Evolutionary conservation across 768 basidiomycete genomes (phyloP).

Genomic region (Mycena indigotica): DNA sequence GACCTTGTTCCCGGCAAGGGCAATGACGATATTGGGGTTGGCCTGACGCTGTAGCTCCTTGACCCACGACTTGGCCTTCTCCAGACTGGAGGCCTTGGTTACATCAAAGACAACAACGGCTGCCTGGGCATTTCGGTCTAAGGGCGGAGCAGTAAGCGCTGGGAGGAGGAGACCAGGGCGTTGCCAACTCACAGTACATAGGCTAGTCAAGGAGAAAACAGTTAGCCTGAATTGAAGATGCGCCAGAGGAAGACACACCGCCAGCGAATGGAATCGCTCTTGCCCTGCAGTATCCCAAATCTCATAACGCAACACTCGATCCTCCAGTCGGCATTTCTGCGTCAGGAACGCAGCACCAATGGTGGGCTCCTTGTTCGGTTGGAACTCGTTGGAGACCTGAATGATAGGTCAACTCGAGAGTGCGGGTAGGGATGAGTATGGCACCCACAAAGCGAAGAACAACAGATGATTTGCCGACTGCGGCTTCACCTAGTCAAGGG

Average conservation of each 20-base stretch:
- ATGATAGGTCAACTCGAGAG: constrained; percentile 19
- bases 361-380: constrained; percentile 97
- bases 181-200: constrained; percentile 68
- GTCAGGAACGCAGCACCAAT: constrained; percentile 96
- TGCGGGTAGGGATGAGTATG: not conserved
- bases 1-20: constrained; percentile 96
- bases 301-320: constrained; percentile 90
- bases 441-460: constrained; percentile 89
- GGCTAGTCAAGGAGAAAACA: constrained; percentile 52
- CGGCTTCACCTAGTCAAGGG: constrained; percentile 79
- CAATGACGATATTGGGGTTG: constrained; percentile 98
- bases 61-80: constrained; percentile 99
- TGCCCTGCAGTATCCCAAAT: constrained; percentile 97
- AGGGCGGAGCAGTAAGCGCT: not conserved
- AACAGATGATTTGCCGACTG: constrained; percentile 98
- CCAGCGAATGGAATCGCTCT: constrained; percentile 97
- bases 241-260: constrained; percentile 60
- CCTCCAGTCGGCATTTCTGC: constrained; percentile 94
- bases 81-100: constrained; percentile 92
- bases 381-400: constrained; percentile 95
- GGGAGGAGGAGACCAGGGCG: not conserved
- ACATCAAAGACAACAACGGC: constrained; percentile 99
- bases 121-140: constrained; percentile 90
- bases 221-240: constrained; percentile 5
- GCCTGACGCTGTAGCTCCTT: constrained; percentile 99